Evolutionary conservation across 1,139 yeast genomes (phyloP).

Genomic region (Diutina pseudorugosa): DNA sequence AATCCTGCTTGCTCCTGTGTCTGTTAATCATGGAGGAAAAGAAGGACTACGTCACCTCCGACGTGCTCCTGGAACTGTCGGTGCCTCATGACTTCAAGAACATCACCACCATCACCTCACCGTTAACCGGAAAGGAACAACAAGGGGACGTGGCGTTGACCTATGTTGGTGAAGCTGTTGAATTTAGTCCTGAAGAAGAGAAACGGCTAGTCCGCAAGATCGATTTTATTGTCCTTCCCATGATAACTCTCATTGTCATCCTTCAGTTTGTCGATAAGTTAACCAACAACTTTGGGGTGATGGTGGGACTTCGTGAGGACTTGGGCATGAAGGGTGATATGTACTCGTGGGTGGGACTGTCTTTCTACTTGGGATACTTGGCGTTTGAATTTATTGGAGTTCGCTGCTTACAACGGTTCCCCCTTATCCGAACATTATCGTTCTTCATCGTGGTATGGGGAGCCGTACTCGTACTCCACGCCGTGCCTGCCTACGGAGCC

Average conservation of each 20-base stretch:
- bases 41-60: not conserved
- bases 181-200: conserved; percentile 6
- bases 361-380: conserved; percentile 7
- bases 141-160: conserved; percentile 4
- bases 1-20: too few species aligned
- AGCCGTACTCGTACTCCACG: conserved; percentile 7
- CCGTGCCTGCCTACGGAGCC: conserved; percentile 17
- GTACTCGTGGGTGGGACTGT: conserved; percentile 7
- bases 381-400: conserved; percentile 8
- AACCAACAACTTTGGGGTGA: conserved; percentile 7
- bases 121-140: conserved; percentile 6
- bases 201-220: conserved; percentile 6
- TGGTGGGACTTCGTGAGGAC: conserved; percentile 6
- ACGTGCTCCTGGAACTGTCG: not conserved
- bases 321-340: conserved; percentile 7
- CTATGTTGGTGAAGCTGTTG: conserved; percentile 5
- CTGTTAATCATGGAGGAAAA: not conserved
- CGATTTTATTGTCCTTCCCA: conserved; percentile 6
- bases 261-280: conserved; percentile 8
- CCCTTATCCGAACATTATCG: conserved; percentile 7
- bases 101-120: conserved; percentile 6
- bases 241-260: conserved; percentile 6
- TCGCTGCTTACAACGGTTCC: conserved; percentile 7
- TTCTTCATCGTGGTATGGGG: conserved; percentile 7
- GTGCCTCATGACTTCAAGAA: conserved; percentile 4